A percentile compares a stretch with the other conserved stretches of the same genome.
These are phyloP conservation scores for Pyrenophora seminiperda DNA, from an alignment of 2,329 filamentous ascomycete species.

Conservation along the genomic window DNA sequence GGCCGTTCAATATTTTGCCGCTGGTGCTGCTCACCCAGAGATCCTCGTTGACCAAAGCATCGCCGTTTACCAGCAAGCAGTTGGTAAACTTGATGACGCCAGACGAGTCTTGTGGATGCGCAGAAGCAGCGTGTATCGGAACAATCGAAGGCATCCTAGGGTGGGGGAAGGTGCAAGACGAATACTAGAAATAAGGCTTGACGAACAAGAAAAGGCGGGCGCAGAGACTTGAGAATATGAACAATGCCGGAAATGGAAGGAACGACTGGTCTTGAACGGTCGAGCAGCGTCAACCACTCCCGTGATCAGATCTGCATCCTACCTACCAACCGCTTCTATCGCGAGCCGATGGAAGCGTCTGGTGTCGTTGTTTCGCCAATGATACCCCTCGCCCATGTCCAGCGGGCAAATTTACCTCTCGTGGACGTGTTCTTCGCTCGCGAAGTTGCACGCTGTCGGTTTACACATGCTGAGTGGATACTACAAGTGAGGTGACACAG, in stretches of 20 bases:
- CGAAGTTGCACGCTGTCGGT: constrained; percentile 26
- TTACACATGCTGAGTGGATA: constrained; percentile 18
- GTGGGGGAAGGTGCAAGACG: neutral
- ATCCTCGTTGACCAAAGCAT: constrained; percentile 72
- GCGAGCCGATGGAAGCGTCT: constrained; percentile 13
- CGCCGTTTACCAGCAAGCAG: constrained; percentile 74
- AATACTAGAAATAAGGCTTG: neutral
- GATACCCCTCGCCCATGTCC: constrained; percentile 19
- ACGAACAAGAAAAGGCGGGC: constrained; percentile 12
- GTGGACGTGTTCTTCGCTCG: constrained; percentile 13
- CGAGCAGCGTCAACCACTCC: constrained; percentile 38
- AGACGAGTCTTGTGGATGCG: constrained; percentile 33
- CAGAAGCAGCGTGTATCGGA: constrained; percentile 39
- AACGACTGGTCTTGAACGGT: constrained; percentile 23
- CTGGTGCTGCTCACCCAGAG: constrained; percentile 85
- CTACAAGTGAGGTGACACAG: constrained; percentile 35
- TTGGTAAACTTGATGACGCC: constrained; percentile 87
- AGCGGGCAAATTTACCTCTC: constrained; percentile 21
- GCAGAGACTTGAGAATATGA: constrained; percentile 1
- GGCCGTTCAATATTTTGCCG: constrained; percentile 78
- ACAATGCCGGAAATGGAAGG: constrained; percentile 27
- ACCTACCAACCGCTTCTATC: constrained; percentile 31
- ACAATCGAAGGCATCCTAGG: constrained; percentile 49
- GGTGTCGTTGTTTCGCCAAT: neutral
- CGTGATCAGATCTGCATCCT: constrained; percentile 17